phyloP scores from a whole-genome alignment of 1,284 basidiomycete genomes.

The Pholiota adiposa region DNA sequence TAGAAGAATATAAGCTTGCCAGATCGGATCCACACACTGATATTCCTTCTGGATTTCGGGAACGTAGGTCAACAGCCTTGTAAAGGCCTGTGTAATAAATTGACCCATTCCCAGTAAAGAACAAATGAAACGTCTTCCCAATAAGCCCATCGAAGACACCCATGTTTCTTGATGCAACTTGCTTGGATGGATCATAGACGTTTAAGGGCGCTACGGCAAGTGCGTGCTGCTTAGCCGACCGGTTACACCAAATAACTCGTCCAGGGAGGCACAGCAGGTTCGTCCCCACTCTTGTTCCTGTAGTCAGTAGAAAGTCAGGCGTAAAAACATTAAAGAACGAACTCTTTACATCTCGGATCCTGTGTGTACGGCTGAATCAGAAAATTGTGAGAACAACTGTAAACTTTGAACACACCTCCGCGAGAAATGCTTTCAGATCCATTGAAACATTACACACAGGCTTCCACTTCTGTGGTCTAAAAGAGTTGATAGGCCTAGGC shows the following conservation, averaged over 20 bases:
- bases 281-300: neutral
- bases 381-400: neutral
- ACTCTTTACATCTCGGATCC: constrained; percentile 5
- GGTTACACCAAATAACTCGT: constrained; percentile 4
- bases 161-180: neutral
- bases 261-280: constrained; percentile 14
- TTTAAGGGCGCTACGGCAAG: constrained; percentile 10
- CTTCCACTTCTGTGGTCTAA: neutral
- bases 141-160: constrained; percentile 9
- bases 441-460: constrained; percentile 2
- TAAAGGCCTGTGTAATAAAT: constrained; percentile 14
- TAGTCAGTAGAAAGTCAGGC: neutral
- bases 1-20: neutral
- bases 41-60: neutral
- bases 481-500: neutral
- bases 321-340: neutral
- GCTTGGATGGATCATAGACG: neutral
- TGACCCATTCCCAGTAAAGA: neutral
- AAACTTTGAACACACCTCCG: neutral
- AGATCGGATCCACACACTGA: neutral
- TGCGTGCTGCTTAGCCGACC: neutral
- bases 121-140: constrained; percentile 13
- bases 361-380: neutral
- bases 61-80: constrained; percentile 10
- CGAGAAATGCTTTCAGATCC: constrained; percentile 9